phyloP scores from a whole-genome alignment of 352 stramenopile genomes.

The Pythium graminicola region DNA sequence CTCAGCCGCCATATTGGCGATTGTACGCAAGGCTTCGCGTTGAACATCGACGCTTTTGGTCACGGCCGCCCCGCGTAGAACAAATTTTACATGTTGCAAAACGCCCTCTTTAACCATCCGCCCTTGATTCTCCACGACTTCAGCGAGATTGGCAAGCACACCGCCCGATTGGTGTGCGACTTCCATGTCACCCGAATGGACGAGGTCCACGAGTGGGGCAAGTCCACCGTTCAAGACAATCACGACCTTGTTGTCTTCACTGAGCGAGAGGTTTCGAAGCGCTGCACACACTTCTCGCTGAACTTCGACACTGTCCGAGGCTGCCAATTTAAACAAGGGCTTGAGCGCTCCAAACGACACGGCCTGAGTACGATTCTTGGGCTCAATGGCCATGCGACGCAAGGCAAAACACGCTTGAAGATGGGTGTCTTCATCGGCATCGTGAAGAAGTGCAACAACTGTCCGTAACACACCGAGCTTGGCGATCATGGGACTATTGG shows the following conservation, averaged over 20 bases:
- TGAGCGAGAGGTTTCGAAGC: conserved; percentile 89
- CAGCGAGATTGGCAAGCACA: conserved; percentile 91
- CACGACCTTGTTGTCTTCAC: conserved; percentile 90
- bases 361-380: conserved; percentile 88
- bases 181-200: conserved; percentile 88
- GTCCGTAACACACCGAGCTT: conserved; percentile 84
- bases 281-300: conserved; percentile 90
- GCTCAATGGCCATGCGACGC: conserved; percentile 86
- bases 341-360: conserved; percentile 89
- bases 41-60: conserved; percentile 89
- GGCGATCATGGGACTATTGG: conserved; percentile 81
- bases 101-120: conserved; percentile 93
- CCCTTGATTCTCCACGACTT: conserved; percentile 93
- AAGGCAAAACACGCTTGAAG: conserved; percentile 91
- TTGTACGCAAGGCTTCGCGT: conserved; percentile 89
- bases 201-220: conserved; percentile 77
- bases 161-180: conserved; percentile 87
- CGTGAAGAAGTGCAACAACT: conserved; percentile 80
- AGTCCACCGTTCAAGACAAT: conserved; percentile 86
- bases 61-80: conserved; percentile 46
- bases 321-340: conserved; percentile 82
- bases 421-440: conserved; percentile 90
- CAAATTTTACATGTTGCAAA: conserved; percentile 95
- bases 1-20: conserved; percentile 95
- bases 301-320: conserved; percentile 87